Evolutionary conservation across 805 yeast species (phyloP), one percentile per base, ranked within the genome.

Genomic region (Diddensiella caesifluorescens): DNA sequence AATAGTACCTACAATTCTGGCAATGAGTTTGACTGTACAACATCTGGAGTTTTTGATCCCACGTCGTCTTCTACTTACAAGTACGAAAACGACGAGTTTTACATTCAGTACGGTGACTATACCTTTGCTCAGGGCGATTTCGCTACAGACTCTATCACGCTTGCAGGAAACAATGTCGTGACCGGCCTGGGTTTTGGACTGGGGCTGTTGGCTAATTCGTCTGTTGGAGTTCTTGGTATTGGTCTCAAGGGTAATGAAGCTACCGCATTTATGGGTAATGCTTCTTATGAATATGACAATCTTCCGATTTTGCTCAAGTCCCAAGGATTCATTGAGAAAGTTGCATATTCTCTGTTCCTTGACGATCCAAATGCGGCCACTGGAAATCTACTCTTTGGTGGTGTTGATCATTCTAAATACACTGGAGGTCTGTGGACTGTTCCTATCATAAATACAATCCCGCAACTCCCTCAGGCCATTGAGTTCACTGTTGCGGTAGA

Each of bases 341-440:
- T 51, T 13, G 67, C 72, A 10, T 75, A 71, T 59, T 73, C 78
- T 21, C 59, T 75, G 43, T 74, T 65, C 59, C 64, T 82, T 53
- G 69, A 77, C 49, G 56, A 59, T 3, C 45, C 54, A 12, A 43
- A 41, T 18, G 53, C 60, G 20, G 37, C 42, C 2, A 42, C 64
- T 2, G 87, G 85, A 4, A 61, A 66, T 20, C 60, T 82, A 13
- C 59, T 81, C 32, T 83, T 82, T 61, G 89, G 90, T 40, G 90
- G 79, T 35, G 72, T 83, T 21, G 89, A 82, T 57, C 74, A 71
- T 43, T 64, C 73, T 32, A 79, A 79, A 60, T 80, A 75, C 57
- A 41, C 61, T 0, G 88, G 87, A 4, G 45, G 45, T 16, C 37
- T 52, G 25, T 50, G 50, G 47, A 50, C 51, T 12, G 45, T 52